A percentile compares a stretch with the other conserved stretches of the same genome.
Conservation (phyloP, 83 land plant species). For the Picea abies region DNA sequence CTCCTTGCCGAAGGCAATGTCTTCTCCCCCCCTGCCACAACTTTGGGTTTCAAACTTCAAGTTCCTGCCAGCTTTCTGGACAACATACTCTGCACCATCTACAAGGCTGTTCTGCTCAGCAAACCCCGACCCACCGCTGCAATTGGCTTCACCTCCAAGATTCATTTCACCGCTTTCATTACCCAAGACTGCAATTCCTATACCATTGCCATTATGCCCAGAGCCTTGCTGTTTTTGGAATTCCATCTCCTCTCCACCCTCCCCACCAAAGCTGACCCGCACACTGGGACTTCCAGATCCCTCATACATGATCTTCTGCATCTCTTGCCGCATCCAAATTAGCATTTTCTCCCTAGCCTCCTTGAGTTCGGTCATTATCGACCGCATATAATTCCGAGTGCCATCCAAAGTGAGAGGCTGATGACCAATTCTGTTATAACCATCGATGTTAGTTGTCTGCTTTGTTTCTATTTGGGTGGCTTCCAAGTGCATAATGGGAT, state of each 20-base stretch:
- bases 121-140: not conserved
- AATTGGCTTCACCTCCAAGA: constrained; percentile 2
- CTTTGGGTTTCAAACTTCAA: not conserved
- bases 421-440: not conserved
- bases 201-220: not conserved
- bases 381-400: constrained; percentile 1
- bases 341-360: constrained; percentile 4
- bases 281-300: not conserved
- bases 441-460: not conserved
- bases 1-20: not conserved
- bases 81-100: constrained; percentile 9
- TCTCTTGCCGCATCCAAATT: constrained; percentile 8
- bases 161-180: constrained; percentile 5
- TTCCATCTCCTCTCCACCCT: not conserved
- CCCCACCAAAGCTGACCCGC: not conserved
- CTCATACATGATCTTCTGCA: constrained; percentile 14
- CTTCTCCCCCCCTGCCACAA: not conserved
- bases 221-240: constrained; percentile 6
- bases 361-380: constrained; percentile 3
- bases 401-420: constrained; percentile 8
- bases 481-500: not conserved
- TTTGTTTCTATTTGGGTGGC: not conserved
- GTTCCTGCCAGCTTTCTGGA: not conserved
- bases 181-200: constrained; percentile 7
- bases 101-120: constrained; percentile 4